Evolutionary conservation across 2,329 filamentous ascomycete species (phyloP), one percentile per base, ranked within the genome.

Genomic region (Pestalotiopsis sp.): DNA sequence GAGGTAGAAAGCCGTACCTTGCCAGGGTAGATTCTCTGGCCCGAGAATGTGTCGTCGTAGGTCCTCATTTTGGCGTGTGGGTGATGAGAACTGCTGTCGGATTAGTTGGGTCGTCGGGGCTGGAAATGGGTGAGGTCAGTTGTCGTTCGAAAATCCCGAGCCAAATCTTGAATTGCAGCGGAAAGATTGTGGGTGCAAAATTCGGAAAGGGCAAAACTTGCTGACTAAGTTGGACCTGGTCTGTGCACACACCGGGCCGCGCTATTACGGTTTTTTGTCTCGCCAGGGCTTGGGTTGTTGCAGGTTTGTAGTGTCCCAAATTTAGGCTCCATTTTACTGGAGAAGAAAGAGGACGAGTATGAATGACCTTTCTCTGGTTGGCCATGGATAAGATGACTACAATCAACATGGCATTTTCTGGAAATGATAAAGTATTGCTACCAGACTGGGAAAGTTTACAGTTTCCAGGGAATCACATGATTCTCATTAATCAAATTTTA

Each of bases 11-110:
- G 45, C 27, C 86, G 83, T 87, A 90, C 88, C 88, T 90, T 90
- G 81, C 88, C 88, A 82, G 87, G 88, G 87, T 89, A 90, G 77
- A 90, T 90, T 85, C 85, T 89, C 86, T 86, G 85, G 81, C 88
- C 88, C 80, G 88, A 90, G 84, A 90, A 90, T 75, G 83, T 81
- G 82, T 90, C 88, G 83, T 90, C 88, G 88, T 90, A 90, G 81
- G 87, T 89, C 83, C 88, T 87, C 88, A 90, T 90, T 81, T 83
- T 89, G 81, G 77, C 79, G 79, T 78, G 81, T 70, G 45, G 77
- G 78, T 77, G 78, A 67, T 78, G 78, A 65, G 70, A 75, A 77
- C 76, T 77, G 77, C 76, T 75, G 74, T 59, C 52, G 75, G 69
- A 77, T 80, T 82, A 78, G 79, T 79, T 78, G 76, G 74, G 74